A percentile compares a stretch with the other conserved stretches of the same genome.
Evolutionary conservation across 2,329 filamentous ascomycete genomes (phyloP).

Genomic region (Exophiala xenobiotica): DNA sequence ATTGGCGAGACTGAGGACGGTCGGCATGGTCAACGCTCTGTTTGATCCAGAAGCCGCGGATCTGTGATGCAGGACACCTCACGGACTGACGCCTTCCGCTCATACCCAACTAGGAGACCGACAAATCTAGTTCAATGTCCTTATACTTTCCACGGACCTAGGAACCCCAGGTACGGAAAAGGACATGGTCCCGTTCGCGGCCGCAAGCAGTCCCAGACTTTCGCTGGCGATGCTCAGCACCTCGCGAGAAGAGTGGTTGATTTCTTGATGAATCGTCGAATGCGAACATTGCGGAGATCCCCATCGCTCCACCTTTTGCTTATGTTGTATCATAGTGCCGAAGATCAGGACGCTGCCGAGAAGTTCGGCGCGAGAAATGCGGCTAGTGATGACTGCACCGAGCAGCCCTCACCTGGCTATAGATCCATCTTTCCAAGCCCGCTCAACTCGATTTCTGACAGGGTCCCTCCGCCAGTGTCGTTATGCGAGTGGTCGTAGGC

Average conservation of each 20-base stretch:
- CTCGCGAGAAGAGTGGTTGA: background rate
- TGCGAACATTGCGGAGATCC: background rate
- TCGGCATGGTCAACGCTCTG: background rate
- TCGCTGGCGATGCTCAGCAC: background rate
- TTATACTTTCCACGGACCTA: no score
- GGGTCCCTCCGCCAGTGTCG: slow-evolving; percentile 9
- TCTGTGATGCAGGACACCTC: no score
- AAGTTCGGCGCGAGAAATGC: background rate
- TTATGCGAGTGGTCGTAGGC: slow-evolving; percentile 8
- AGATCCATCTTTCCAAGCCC: slow-evolving; percentile 24
- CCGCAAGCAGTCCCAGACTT: background rate
- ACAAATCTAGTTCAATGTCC: no score
- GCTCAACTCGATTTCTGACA: slow-evolving; percentile 24
- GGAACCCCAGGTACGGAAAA: no score
- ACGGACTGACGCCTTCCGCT: no score
- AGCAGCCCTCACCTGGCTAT: no score
- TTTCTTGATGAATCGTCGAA: background rate
- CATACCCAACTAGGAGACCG: no score
- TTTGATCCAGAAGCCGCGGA: background rate
- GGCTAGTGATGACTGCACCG: background rate
- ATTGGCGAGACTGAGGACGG: background rate
- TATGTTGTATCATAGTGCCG: background rate
- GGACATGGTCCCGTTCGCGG: no score
- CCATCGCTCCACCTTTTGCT: background rate
- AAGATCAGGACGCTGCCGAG: background rate